These are phyloP conservation scores for Echites panduratus DNA, from an alignment of 257 asterid genomes.

Conservation along the genomic window DNA sequence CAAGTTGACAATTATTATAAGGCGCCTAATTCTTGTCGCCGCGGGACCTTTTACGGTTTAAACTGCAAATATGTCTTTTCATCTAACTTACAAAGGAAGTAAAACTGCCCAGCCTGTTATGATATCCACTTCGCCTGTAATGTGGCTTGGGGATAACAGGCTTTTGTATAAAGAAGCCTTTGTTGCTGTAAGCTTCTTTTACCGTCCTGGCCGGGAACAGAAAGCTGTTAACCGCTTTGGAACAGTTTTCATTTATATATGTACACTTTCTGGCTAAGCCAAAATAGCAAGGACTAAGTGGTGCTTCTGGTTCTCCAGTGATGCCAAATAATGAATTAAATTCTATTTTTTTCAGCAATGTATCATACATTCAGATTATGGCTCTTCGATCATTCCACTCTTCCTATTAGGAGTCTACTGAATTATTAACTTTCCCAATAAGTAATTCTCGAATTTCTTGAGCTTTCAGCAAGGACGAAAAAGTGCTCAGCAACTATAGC, in stretches of 20 bases:
- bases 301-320: not conserved
- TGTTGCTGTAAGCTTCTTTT: not conserved
- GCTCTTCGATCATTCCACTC: too few species aligned
- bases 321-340: not conserved
- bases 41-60: not conserved
- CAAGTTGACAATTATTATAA: not conserved
- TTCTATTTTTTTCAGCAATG: not conserved
- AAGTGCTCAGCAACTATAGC: too few species aligned
- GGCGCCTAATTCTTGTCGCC: not conserved
- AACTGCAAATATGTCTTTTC: slow-evolving; percentile 3
- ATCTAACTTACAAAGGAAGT: not conserved
- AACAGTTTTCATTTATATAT: not conserved
- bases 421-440: too few species aligned
- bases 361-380: too few species aligned
- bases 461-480: too few species aligned
- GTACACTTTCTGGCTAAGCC: not conserved
- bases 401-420: too few species aligned
- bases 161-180: slow-evolving; percentile 5
- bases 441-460: too few species aligned
- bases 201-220: not conserved
- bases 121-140: not conserved
- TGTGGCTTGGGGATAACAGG: not conserved
- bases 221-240: not conserved
- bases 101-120: not conserved
- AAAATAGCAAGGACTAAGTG: not conserved